A percentile compares a stretch with the other conserved stretches of the same genome.
These are phyloP conservation scores for Lomentospora prolificans DNA, from an alignment of 2,329 filamentous ascomycete species.

Conservation along the genomic window DNA sequence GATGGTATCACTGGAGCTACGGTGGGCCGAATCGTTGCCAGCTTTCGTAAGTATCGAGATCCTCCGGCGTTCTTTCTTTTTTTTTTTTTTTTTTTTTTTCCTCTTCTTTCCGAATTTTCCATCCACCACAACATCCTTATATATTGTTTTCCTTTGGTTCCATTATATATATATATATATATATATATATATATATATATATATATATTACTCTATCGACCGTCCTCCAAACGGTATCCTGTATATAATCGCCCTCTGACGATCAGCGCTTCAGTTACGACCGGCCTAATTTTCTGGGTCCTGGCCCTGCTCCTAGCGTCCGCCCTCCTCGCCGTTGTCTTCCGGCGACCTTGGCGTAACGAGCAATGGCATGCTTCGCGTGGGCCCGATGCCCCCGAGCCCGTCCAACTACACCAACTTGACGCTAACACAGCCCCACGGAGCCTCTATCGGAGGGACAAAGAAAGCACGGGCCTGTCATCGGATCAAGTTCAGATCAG, in stretches of 20 bases:
- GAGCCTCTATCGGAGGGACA: not conserved
- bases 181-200: too few species aligned
- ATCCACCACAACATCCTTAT: not conserved
- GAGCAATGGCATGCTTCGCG: too few species aligned
- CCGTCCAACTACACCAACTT: not conserved
- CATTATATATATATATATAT: too few species aligned
- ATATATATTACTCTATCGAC: too few species aligned
- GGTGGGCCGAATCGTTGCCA: constrained; percentile 32
- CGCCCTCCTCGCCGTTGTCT: not conserved
- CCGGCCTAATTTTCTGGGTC: not conserved
- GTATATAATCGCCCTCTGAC: not conserved
- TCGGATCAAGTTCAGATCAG: too few species aligned
- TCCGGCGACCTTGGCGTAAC: not conserved
- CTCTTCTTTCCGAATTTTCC: not conserved
- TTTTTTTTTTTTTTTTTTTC: not conserved
- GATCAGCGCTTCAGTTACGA: not conserved
- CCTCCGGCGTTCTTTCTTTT: not conserved
- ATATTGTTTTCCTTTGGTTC: not conserved
- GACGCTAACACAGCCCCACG: not conserved
- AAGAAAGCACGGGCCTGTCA: not conserved
- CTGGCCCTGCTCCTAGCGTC: not conserved
- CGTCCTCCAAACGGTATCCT: too few species aligned
- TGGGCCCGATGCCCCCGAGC: not conserved
- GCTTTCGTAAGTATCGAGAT: constrained; percentile 28
- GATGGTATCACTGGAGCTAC: constrained; percentile 20